Evolutionary conservation across 305 asterid species (phyloP).

Genomic region (Fraxinus dipetala): DNA sequence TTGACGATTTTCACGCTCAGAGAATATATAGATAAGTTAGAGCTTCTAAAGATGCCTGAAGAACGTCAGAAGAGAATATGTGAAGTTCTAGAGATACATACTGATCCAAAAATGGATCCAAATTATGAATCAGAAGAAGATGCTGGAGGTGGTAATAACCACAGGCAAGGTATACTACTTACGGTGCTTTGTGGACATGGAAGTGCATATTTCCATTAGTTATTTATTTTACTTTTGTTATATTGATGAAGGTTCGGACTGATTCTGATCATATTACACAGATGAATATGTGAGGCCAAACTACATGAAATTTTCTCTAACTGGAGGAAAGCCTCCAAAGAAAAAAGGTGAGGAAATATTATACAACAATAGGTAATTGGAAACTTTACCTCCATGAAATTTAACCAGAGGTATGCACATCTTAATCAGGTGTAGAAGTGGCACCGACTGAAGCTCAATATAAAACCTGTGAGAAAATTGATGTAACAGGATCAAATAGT

Average conservation of each 20-base stretch:
- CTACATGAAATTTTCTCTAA: conserved; percentile 23
- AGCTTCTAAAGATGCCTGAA: conserved; percentile 68
- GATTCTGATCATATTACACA: conserved; percentile 28
- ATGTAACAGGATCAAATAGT: conserved; percentile 35
- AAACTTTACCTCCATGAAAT: conserved; percentile 1
- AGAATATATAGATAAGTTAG: conserved; percentile 55
- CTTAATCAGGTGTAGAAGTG: conserved; percentile 54
- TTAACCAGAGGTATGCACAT: conserved; percentile 23
- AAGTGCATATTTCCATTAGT: conserved; percentile 3
- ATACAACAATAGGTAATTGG: not conserved
- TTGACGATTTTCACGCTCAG: conserved; percentile 75
- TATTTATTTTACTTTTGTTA: conserved; percentile 4
- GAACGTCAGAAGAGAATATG: conserved; percentile 66
- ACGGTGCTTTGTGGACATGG: conserved; percentile 1
- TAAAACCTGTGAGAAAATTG: conserved; percentile 34
- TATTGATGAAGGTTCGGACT: not conserved
- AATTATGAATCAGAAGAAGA: conserved; percentile 72
- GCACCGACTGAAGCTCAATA: conserved; percentile 28
- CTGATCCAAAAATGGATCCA: conserved; percentile 84
- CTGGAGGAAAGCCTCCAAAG: conserved; percentile 32
- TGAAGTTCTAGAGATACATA: conserved; percentile 69
- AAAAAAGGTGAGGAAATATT: conserved; percentile 35
- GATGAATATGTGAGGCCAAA: conserved; percentile 33
- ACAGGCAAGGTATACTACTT: conserved; percentile 43
- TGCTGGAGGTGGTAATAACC: conserved; percentile 28